Evolutionary conservation across 805 yeast genomes (phyloP), one percentile per base, ranked within the genome.

Genomic region (Wickerhamomyces bisporus): DNA sequence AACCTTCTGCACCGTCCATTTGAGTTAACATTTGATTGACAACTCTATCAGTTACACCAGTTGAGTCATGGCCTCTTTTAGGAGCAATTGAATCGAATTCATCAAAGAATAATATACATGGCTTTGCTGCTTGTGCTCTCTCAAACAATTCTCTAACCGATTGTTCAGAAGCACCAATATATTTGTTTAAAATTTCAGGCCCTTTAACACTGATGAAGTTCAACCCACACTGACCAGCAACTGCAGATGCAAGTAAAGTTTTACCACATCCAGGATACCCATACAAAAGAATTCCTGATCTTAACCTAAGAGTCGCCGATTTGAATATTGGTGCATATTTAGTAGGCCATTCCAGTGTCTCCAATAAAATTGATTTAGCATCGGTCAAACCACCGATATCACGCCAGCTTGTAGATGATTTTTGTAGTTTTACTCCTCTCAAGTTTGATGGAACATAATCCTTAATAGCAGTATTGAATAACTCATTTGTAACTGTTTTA

Each of bases 231-330:
- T 89, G 93, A 2, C 87, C 81, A 2, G 96, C 95, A 36, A 91
- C 85, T 0, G 97, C 96, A 40, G 93, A 83, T 0, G 98, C 98
- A 28, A 91, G 61, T 44, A 89, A 67, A 0, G 98, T 91, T 60
- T 91, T 91, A 32, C 98, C 98, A 62, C 98, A 91, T 2, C 98
- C 98, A 0, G 98, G 98, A 56, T 86, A 91, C 0, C 98, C 98
- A 60, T 91, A 91, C 12, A 91, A 71, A 35, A 91, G 64, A 18
- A 91, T 77, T 35, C 98, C 98, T 0, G 96, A 86, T 51, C 98
- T 71, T 36, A 91, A 67, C 39, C 98, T 65, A 36, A 91, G 65
- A 0, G 98, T 95, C 52, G 95, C 86, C 44, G 77, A 78, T 14
- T 81, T 80, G 61, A 93, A 91, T n/a, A 91, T 86, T 6, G 97